These are phyloP conservation scores for Penicillium frequentans DNA, from an alignment of 2,329 filamentous ascomycete species.

Conservation along the genomic window DNA sequence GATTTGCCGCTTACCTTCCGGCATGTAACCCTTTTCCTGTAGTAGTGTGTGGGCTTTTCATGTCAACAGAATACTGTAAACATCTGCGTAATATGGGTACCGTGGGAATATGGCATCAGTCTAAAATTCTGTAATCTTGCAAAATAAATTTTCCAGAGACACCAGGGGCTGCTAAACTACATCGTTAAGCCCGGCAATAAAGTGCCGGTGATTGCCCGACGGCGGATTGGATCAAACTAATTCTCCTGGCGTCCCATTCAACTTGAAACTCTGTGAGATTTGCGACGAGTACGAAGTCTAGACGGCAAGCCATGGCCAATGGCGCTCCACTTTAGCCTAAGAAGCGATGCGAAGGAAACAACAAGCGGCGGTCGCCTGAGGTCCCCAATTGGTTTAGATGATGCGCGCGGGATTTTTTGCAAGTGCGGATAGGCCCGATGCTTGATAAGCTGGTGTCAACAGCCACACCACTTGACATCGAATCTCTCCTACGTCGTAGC, in stretches of 20 bases:
- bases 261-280: background rate
- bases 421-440: background rate
- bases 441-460: background rate
- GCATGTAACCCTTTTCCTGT: background rate
- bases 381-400: background rate
- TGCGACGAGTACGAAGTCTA: background rate
- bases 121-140: background rate
- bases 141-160: background rate
- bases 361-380: background rate
- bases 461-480: background rate
- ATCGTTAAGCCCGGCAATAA: background rate
- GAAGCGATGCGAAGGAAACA: background rate
- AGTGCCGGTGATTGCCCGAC: background rate
- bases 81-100: background rate
- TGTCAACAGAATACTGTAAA: background rate
- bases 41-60: background rate
- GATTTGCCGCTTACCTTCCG: constrained; percentile 1
- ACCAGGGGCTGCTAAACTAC: background rate
- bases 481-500: background rate
- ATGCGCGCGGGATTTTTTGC: background rate
- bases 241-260: background rate
- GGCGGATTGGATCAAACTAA: background rate
- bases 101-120: background rate
- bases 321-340: background rate
- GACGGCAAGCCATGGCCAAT: background rate